Percentiles rank a stretch among this genome's conserved stretches.
phyloP scores from a whole-genome alignment of 768 basidiomycete species.

The Fomitopsis pulvina region DNA sequence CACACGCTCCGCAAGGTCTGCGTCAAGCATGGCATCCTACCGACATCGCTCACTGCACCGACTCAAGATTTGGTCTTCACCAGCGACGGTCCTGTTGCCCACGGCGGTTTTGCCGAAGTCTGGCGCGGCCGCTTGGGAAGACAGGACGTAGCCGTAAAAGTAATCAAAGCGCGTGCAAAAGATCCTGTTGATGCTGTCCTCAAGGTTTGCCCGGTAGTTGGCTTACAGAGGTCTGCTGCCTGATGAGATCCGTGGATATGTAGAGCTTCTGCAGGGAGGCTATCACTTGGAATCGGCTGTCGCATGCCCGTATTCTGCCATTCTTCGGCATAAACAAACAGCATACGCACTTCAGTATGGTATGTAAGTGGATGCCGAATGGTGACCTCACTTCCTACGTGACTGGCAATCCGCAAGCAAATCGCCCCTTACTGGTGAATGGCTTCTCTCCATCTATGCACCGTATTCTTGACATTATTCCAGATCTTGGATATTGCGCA shows the following conservation, averaged over 20 bases:
- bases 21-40: neutral
- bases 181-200: neutral
- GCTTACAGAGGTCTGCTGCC: no score
- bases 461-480: neutral
- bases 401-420: constrained; percentile 4
- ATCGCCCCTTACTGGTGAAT: constrained; percentile 9
- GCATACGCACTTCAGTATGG: constrained; percentile 7
- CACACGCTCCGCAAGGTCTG: constrained; percentile 2
- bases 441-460: neutral
- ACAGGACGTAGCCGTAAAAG: constrained; percentile 1
- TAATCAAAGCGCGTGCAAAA: neutral
- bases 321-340: constrained; percentile 10
- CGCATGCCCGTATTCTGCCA: constrained; percentile 11
- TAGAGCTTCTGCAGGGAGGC: constrained; percentile 10
- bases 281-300: constrained; percentile 13
- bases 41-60: neutral
- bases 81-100: constrained; percentile 1
- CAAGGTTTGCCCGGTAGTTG: neutral
- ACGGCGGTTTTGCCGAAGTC: constrained; percentile 11
- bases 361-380: constrained; percentile 11
- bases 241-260: neutral
- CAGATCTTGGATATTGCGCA: neutral
- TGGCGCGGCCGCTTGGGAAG: constrained; percentile 2
- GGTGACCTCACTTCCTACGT: constrained; percentile 10
- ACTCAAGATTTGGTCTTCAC: neutral